Base-by-base conservation (phyloP, 75 land plant species). In the Chamaecyparis obtusa region DNA sequence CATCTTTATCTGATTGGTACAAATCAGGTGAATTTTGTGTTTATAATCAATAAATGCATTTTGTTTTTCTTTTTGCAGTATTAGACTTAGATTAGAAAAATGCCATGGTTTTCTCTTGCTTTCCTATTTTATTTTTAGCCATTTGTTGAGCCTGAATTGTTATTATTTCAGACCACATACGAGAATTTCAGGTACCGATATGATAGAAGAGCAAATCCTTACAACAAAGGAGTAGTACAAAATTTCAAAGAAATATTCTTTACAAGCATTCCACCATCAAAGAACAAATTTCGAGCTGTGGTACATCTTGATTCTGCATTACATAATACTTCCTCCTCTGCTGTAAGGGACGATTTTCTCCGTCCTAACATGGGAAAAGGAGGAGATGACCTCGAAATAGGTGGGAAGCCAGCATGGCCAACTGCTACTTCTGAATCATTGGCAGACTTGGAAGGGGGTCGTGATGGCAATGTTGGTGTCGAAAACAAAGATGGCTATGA, bases 131-230 rank as follows among this genome's bases (percentile, higher is more conserved):
- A 37, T 60, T 48, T 43, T 44, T 37, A 48, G 49, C 36, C 33
- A 3, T 88, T 88, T 46, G 37, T 64, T 37, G 75, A 56, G 88
- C 41, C 36, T 37, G 69, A 72, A 33, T 9, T 13, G 4, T 33
- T 43, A 37, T 83, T 56, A 83, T 87, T 90, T 89, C 92, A 98
- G 99, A 98, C 99, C 6, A 98, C 99, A 0, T 98, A 98, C 86
- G 99, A 98, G 87, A 98, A 97, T 86, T 98, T 98, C 91, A 92
- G 99, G 87, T 97, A 97, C 56, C 94, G 99, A 33, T 98, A 97
- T 90, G 99, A 97, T 84, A 88, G 92, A 27, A 88, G 96, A 86
- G 95, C 84, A 71, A 97, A 96, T 86, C 99, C 99, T 13, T 97
- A 98, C 83, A 92, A 96, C 91, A 91, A 83, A 83, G 99, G 99